phyloP scores from a whole-genome alignment of 2,329 filamentous ascomycete species.

The Epichloe gansuensis region DNA sequence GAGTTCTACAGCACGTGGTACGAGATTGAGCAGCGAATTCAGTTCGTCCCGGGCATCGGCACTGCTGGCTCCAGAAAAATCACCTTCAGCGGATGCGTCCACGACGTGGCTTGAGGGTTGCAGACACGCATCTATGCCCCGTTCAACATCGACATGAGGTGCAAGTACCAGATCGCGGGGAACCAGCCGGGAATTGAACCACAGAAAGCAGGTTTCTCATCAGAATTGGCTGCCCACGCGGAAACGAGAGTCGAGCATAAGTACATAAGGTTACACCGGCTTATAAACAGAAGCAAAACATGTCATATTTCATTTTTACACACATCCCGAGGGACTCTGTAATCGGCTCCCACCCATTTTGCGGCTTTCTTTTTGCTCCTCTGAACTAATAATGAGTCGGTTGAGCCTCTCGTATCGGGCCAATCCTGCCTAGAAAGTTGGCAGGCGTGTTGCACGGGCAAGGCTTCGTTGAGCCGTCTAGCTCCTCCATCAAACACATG shows the following conservation, averaged over 20 bases:
- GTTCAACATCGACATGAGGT: constrained; percentile 52
- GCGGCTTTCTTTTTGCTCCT: not conserved
- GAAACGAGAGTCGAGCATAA: constrained; percentile 34
- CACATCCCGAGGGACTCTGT: not conserved
- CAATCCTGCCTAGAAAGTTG: not conserved
- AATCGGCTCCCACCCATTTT: not conserved
- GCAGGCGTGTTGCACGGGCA: not conserved
- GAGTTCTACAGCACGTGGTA: constrained; percentile 66
- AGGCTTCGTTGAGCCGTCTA: not conserved
- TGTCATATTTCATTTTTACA: too few species aligned
- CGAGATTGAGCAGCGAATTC: constrained; percentile 56
- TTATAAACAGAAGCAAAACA: not conserved
- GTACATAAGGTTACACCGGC: not conserved
- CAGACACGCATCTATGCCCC: constrained; percentile 62
- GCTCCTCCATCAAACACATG: not conserved
- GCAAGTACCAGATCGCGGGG: constrained; percentile 54
- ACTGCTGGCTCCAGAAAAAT: constrained; percentile 52
- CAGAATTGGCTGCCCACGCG: constrained; percentile 32
- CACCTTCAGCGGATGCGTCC: constrained; percentile 58
- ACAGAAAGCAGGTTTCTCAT: constrained; percentile 28
- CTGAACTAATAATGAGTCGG: too few species aligned
- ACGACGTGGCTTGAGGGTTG: constrained; percentile 58
- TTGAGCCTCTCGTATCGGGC: not conserved
- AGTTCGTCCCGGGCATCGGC: constrained; percentile 53
- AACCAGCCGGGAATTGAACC: constrained; percentile 55